These are phyloP conservation scores for Peterozyma toletana DNA, from an alignment of 805 yeast species.

Conservation along the genomic window DNA sequence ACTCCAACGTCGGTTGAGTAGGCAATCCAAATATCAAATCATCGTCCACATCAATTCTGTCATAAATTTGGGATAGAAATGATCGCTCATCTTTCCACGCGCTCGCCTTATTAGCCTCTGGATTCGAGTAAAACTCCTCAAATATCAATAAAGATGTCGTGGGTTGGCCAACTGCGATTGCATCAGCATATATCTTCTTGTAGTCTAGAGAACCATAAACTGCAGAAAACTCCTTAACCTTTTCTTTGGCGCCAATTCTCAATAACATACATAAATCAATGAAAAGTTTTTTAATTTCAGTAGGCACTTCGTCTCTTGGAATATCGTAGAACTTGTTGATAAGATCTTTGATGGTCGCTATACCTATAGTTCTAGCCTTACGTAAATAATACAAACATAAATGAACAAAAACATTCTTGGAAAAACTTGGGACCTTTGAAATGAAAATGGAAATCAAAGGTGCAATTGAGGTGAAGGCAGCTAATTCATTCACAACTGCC, in stretches of 20 bases:
- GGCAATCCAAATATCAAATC: slow-evolving; percentile 68
- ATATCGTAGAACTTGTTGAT: slow-evolving; percentile 15
- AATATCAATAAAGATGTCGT: slow-evolving; percentile 39
- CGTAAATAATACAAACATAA: slow-evolving; percentile 20
- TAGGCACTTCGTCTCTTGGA: slow-evolving; percentile 7
- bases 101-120: background rate
- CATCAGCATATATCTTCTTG: slow-evolving; percentile 20
- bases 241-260: slow-evolving; percentile 31
- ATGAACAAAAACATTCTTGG: slow-evolving; percentile 19
- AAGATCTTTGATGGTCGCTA: slow-evolving; percentile 10
- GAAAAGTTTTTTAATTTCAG: slow-evolving; percentile 15
- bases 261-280: slow-evolving; percentile 25
- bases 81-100: slow-evolving; percentile 12
- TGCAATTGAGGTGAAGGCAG: slow-evolving; percentile 1
- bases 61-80: slow-evolving; percentile 33
- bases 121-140: slow-evolving; percentile 31
- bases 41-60: slow-evolving; percentile 41
- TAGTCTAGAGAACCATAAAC: slow-evolving; percentile 25
- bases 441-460: slow-evolving; percentile 7
- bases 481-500: slow-evolving; percentile 4
- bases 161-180: slow-evolving; percentile 24
- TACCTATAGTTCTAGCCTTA: slow-evolving; percentile 11
- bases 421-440: slow-evolving; percentile 16
- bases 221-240: slow-evolving; percentile 17
- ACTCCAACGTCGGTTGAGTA: slow-evolving; percentile 41